Evolutionary conservation across 805 yeast genomes (phyloP).

Genomic region (Zygosaccharomyces pseudorouxii): DNA sequence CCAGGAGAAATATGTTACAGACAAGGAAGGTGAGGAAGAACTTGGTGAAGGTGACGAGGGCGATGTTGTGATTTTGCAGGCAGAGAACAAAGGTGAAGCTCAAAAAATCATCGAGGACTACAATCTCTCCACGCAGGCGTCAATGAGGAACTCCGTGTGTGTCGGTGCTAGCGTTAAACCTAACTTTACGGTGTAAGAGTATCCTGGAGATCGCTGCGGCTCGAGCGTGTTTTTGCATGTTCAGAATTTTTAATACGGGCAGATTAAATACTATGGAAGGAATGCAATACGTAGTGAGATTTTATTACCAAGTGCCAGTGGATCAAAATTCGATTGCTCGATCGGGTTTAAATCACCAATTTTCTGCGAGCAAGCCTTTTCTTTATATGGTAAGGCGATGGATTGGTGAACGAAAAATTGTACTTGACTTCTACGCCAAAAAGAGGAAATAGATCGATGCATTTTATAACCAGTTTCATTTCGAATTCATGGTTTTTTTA

Average conservation of each 20-base stretch:
- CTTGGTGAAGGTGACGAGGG: slow-evolving; percentile 15
- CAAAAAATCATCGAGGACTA: slow-evolving; percentile 2
- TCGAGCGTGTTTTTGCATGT: background rate
- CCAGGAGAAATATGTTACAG: slow-evolving; percentile 40
- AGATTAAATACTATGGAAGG: no score
- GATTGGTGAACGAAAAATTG: slow-evolving; percentile 3
- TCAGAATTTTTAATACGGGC: no score
- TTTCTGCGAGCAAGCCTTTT: slow-evolving; percentile 1
- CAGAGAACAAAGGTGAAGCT: slow-evolving; percentile 9
- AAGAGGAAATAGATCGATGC: background rate
- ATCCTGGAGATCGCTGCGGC: background rate
- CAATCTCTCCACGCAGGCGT: background rate
- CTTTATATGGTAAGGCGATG: slow-evolving; percentile 4
- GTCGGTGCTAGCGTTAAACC: background rate
- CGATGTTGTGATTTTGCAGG: slow-evolving; percentile 16
- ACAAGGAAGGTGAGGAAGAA: slow-evolving; percentile 14
- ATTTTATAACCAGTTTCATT: background rate
- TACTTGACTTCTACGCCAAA: background rate
- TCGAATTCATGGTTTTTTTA: background rate
- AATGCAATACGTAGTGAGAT: background rate
- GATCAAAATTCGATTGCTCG: background rate
- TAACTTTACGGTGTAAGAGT: background rate
- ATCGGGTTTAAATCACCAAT: slow-evolving; percentile 1
- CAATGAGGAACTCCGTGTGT: slow-evolving; percentile 3
- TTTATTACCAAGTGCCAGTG: background rate